phyloP scores from a whole-genome alignment of 2,329 filamentous ascomycete species.

The Lachnellula arida region DNA sequence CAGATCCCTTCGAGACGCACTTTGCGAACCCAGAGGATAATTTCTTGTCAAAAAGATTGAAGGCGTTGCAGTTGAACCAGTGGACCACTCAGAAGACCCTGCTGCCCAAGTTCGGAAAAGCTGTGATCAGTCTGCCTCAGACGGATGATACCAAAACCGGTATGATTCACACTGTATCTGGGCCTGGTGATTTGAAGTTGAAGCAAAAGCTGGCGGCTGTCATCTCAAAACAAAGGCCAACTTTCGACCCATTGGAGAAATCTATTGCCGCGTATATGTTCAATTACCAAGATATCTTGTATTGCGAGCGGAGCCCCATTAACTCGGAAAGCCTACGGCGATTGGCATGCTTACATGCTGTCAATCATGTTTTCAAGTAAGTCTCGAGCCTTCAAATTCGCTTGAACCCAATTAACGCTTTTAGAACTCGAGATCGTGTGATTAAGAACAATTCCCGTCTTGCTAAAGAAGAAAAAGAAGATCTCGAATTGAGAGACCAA shows the following conservation, averaged over 20 bases:
- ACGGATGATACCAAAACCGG: slow-evolving; percentile 32
- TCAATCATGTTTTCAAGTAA: slow-evolving; percentile 89
- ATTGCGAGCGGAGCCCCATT: slow-evolving; percentile 63
- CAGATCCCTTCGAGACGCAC: slow-evolving; percentile 76
- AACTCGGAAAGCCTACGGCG: slow-evolving; percentile 68
- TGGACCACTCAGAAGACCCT: slow-evolving; percentile 46
- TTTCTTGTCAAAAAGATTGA: slow-evolving; percentile 49
- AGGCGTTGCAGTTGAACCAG: slow-evolving; percentile 44
- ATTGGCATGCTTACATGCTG: slow-evolving; percentile 72
- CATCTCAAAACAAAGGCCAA: slow-evolving; percentile 48
- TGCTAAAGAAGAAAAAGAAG: slow-evolving; percentile 58
- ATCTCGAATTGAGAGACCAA: slow-evolving; percentile 80
- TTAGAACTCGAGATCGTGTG: slow-evolving; percentile 76
- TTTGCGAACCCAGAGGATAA: slow-evolving; percentile 66
- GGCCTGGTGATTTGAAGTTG: slow-evolving; percentile 50
- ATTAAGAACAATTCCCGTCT: slow-evolving; percentile 88
- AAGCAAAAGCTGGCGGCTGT: slow-evolving; percentile 64
- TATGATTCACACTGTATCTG: slow-evolving; percentile 20
- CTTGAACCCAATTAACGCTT: slow-evolving; percentile 12
- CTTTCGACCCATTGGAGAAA: slow-evolving; percentile 59
- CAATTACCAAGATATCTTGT: slow-evolving; percentile 75
- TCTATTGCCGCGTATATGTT: slow-evolving; percentile 69
- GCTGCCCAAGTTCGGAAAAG: slow-evolving; percentile 42
- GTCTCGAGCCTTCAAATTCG: slow-evolving; percentile 21
- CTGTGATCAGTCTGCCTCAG: slow-evolving; percentile 44